phyloP scores from a whole-genome alignment of 495 filamentous ascomycete genomes.

The Trichoderma gamsii region DNA sequence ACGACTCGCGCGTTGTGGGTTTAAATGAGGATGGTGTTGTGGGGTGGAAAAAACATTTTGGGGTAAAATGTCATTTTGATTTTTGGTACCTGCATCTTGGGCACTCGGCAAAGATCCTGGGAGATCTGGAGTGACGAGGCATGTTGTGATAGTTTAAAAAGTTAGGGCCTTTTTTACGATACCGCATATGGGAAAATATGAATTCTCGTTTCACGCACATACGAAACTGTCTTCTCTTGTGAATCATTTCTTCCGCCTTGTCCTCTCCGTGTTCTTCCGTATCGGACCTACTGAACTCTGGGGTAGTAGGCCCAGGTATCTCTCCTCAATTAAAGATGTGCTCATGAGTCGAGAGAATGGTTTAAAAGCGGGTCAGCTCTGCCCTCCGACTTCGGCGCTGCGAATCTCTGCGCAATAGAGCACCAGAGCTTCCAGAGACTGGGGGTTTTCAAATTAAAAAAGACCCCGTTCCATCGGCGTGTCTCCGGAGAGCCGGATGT shows the following conservation, averaged over 20 bases:
- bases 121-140: slow-evolving; percentile 5
- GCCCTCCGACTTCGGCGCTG: no score
- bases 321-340: no score
- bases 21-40: neutral
- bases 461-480: neutral
- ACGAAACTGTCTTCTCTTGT: neutral
- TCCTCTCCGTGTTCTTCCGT: neutral
- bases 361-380: no score
- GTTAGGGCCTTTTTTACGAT: slow-evolving; percentile 12
- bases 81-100: slow-evolving; percentile 9
- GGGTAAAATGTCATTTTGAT: slow-evolving; percentile 3
- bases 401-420: no score
- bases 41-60: neutral
- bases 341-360: no score
- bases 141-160: slow-evolving; percentile 7
- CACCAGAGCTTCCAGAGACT: no score
- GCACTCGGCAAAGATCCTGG: neutral
- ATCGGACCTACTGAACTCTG: no score
- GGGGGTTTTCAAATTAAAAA: neutral
- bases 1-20: neutral
- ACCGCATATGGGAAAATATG: slow-evolving; percentile 4
- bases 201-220: slow-evolving; percentile 7
- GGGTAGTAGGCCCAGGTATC: no score
- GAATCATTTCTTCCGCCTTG: neutral
- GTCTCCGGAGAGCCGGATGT: neutral